Evolutionary conservation across 176 grass and related monocot species (phyloP), one percentile per base, ranked within the genome.

Genomic region (Musa beccarii): DNA sequence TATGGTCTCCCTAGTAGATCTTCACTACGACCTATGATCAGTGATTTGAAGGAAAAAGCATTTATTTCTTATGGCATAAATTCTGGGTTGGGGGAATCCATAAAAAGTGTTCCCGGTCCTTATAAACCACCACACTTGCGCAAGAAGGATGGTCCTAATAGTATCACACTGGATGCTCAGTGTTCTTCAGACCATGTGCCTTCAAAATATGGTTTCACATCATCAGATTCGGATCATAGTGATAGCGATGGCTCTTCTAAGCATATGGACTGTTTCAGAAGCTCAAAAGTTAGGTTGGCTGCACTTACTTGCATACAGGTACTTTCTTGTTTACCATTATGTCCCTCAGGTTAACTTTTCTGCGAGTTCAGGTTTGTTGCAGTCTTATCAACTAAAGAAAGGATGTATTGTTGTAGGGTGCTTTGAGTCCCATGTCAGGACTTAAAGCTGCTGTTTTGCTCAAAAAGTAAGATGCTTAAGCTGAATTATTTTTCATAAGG

Each of bases 51-150:
- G 78, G 84, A 86, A 69, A 87, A 71, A 24, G 69, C 53, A 80
- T 66, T 20, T 62, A 55, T 64, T 59, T 63, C 61, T 54, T 67
- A 15, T 73, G 74, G 78, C 51, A 59, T 68, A 63, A 86, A 76
- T 34, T 87, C 53, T 59, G 80, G 63, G 21, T 51, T 23, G 17
- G 57, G 29, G 15, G 61, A 65, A 66, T 77, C 62, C 81, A 71
- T 14, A 26, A 82, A 79, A 83, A 70, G 54, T 53, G 68, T 50
- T 55, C 21, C 26, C 77, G 83, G 83, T 64, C 25, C 79, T 63
- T 97, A 97, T 89, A 92, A 79, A 77, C 93, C 93, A 55, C 93
- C 93, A 69, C 93, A 97, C 87, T 74, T 97, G 54, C 82, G 93
- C 63, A 88, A 74, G 82, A 88, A 78, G 70, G 83, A 85, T 29